Base-by-base conservation (phyloP, 768 basidiomycete species). In the Mycena amicta region DNA sequence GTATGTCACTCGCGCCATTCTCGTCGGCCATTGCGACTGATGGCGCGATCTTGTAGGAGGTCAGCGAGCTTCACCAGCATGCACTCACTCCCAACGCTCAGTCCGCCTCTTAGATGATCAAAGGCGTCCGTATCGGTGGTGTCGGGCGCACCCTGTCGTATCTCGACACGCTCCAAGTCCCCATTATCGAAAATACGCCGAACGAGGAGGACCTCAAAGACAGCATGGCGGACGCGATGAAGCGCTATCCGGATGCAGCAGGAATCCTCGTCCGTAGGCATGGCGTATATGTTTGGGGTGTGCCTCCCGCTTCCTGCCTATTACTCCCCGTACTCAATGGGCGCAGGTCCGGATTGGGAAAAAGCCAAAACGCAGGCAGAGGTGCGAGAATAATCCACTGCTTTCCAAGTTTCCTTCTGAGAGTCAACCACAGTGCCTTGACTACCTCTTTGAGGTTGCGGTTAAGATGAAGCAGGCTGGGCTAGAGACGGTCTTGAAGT, bases 111-210 rank as follows among this genome's bases (percentile, higher is more conserved):
- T 52, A 95, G 86, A 95, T 95, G 93, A 95, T 95, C 70, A 95
- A 95, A 71, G 93, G 93, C 23, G 83, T 95, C 43, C 82, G 92
- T 11, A 69, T 86, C 16, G 89, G 83, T 4, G 93, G 93, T 12
- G 86, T 80, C n/a, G 91, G 90, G 1, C 71, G 75, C n/a, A 82
- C 91, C 0, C 69, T 93, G 61, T 88, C 89, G 1, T 95, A 93
- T 72, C 83, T 93, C 52, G 92, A 95, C 72, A 94, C 90, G 3
- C 81, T 95, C 8, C 86, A 84, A 52, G 76, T 95, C 2, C 93
- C 93, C 0, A 94, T 95, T 67, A 95, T 95, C 59, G 89, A 92
- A 64, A 95, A 95, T 67, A 95, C 93, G 1, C 93, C 93, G 4
- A 81, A 90, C 58, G 93, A 95, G 70, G 93, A 94, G 70, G 93